Evolutionary conservation across 202 grass and related monocot genomes (phyloP), one percentile per base, ranked within the genome.

Genomic region (Setaria italica): DNA sequence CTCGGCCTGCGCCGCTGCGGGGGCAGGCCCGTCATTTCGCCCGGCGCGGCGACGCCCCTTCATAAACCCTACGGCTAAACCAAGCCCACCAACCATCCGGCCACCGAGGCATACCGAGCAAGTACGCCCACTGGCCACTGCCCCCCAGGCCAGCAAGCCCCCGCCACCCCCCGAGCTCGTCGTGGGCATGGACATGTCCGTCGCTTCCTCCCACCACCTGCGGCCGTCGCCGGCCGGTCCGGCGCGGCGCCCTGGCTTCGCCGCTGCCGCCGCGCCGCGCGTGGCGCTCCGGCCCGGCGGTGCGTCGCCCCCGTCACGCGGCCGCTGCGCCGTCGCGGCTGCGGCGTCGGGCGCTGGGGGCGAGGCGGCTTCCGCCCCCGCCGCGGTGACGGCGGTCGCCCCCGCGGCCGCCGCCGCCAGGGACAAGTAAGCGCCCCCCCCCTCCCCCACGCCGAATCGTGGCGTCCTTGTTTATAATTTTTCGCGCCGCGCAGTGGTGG

Each of bases 61-160:
- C 47, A 59, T 72, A 86, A 90, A 86, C 84, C 84, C 87, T 64
- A 83, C 80, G 11, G 56, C 55, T 77, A 88, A 80, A 70, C 71
- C 15, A 48, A 48, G 8, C 62, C 17, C n/a, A 29, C 76, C 48
- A 39, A 35, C 62, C 30, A 10, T 15, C 67, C 32, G 47, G 70
- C 30, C 25, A 25, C 25, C 25, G 25, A 35, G 39, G 39, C 39
- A 41, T 20, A 21, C 55, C 59, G 60, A 59, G 82, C 37, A 49
- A 48, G 30, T 51, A 11, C 32, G 33, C 53, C 34, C 16, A 68
- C 41, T 35, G 9, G 65, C 65, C 65, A 71, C 42, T 64, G 30
- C 29, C 1, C 20, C 39, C 39, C 39, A 41, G 39, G 39, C 39
- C 39, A 41, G 39, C 39, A 41, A 45, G 43, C 43, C 33, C 33